These are phyloP conservation scores for Candida ipomoeae DNA, from an alignment of 805 yeast species.

Conservation along the genomic window DNA sequence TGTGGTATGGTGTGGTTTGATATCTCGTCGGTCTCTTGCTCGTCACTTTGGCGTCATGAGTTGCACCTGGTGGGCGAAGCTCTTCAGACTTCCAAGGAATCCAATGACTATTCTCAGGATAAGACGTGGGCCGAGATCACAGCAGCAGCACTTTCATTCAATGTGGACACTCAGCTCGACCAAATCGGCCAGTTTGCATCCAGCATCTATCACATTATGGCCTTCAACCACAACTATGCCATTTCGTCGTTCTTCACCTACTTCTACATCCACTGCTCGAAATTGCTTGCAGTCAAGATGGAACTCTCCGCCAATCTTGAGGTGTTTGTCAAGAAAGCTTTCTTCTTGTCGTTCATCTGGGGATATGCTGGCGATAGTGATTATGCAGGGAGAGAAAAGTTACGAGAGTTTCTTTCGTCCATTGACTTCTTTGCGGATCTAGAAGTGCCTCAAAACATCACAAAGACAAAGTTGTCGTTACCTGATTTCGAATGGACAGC, in stretches of 20 bases:
- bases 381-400: conserved; percentile 32
- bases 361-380: conserved; percentile 59
- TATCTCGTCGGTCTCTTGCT: conserved; percentile 18
- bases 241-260: conserved; percentile 39
- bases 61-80: conserved; percentile 7
- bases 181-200: conserved; percentile 24
- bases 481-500: conserved; percentile 46
- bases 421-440: conserved; percentile 16
- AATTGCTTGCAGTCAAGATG: conserved; percentile 8
- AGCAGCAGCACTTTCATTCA: not conserved
- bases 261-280: conserved; percentile 32
- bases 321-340: conserved; percentile 28
- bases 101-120: conserved; percentile 5
- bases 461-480: conserved; percentile 43
- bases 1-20: conserved; percentile 86
- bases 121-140: conserved; percentile 15
- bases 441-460: conserved; percentile 15
- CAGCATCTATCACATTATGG: conserved; percentile 49
- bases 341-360: conserved; percentile 50
- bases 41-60: conserved; percentile 14
- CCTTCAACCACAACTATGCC: conserved; percentile 33
- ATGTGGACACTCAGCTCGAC: not conserved
- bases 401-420: conserved; percentile 27
- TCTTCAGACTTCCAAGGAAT: not conserved
- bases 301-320: conserved; percentile 21